Base-by-base conservation (phyloP, 371 early-diverging fungal species). In the Thermomucor indicae-seudaticae region DNA sequence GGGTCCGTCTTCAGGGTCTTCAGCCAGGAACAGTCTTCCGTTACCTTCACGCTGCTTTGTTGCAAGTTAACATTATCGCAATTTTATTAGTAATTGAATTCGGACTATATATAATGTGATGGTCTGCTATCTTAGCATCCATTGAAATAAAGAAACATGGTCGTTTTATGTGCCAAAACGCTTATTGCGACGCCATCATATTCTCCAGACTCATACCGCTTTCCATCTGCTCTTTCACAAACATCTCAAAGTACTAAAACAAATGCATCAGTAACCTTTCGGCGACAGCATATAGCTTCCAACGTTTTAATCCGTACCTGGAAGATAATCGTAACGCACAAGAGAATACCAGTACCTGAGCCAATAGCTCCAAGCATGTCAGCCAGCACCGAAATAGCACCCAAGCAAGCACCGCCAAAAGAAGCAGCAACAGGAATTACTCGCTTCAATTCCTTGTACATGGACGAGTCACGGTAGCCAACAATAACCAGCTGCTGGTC, bases 301-400 rank as follows among this genome's bases (percentile, higher is more conserved):
- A 8, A n/a, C 2, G 2, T 39, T 5, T 17, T 29, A 8, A 2
- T 29, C 6, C 30, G 34, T 59, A 64, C 64, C 60, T 99, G 97
- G 85, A 98, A 98, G 67, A 99, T 97, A 60, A 99, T 99, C 44
- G 98, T 98, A 27, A 98, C 99, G 49, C 97, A 94, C 53, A 99
- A 71, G 68, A 99, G 80, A 57, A 99, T 99, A 84, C 99, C 99
- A 31, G 99, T 97, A 30, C 99, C 99, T 38, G 97, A 95, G 28
- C 99, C 99, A 73, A 99, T 88, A 28, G 88, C 91, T 39, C 96
- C 96, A 27, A 79, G 53, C 57, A 99, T 81, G 79, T 99, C 98
- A 42, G 98, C 97, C 51, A 90, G 68, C 24, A 99, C 89, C 28
- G 95, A 90, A 54, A 99, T 80, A 6, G 91, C 83, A 48, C 97